Evolutionary conservation across 1,284 basidiomycete species (phyloP), one percentile per base, ranked within the genome.

Genomic region (Rhodotorula mucilaginosa): DNA sequence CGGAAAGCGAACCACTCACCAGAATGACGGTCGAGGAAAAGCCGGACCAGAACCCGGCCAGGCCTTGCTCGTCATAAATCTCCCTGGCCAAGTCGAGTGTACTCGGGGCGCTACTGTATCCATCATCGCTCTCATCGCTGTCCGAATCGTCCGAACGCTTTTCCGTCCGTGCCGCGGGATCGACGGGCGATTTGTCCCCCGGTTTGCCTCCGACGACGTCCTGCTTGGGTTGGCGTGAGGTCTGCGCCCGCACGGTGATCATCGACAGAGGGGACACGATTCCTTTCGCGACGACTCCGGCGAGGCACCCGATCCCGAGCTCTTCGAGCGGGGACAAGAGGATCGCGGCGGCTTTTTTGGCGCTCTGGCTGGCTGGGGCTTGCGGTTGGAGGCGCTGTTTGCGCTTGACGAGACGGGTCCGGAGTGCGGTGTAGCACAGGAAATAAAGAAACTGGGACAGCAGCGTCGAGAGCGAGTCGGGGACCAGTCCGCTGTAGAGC

Each of bases 181-280:
- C 71, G 63, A 68, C 60, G 56, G 67, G 39, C 52, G 64, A 10
- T 54, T 70, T 67, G 57, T 69, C 68, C 15, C 70, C 76, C 16
- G 59, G 39, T 31, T 48, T 48, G 1, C 69, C 63, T 19, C 65
- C 68, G 31, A 58, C 64, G 7, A 77, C 72, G 2, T 68, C 77
- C 52, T 68, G 60, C 48, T 64, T 47, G 12, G 51, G 48, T 49
- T 66, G 67, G 16, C 67, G 70, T 31, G 70, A 58, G 8, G 83
- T 80, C 76, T 84, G 84, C 70, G 83, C 81, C 18, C 84, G 72
- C 1, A 84, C 82, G 13, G 82, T 82, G 34, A 84, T 81, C 64
- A 83, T 83, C n/a, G 81, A 82, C 31, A 84, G 78, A 2, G 84
- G 84, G n/a, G 83, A 79, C 3, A 81, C 82, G 63, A 83, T 78